Base-by-base conservation (phyloP, 768 basidiomycete species). In the Coprinellus aureogranulatus region DNA sequence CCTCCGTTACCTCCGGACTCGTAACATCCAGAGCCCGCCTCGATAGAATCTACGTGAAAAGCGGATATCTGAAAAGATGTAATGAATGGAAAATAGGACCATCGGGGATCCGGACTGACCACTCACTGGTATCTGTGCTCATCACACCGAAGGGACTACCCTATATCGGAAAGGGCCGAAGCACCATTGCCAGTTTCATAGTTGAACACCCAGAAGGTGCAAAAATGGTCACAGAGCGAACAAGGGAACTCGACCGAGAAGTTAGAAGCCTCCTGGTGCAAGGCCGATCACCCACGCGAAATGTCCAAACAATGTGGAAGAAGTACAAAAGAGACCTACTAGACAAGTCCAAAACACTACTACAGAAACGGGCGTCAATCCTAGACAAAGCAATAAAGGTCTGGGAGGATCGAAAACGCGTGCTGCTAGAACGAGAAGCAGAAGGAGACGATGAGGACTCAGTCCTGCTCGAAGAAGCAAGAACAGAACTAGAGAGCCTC, bases 41-140 rank as follows among this genome's bases (percentile, higher is more conserved):
- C 0, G 68, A 75, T 61, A 44, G 74, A n/a, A 71, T 75, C 31
- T 74, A 74, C 54, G 50, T 64, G 0, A 65, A 53, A 18, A 23
- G 61, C 0, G 41, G 54, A 2, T 14, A 65, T 4, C 34, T 64
- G 16, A 25, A 61, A 4, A 34, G 23, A 6, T 39, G 62, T 18
- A 34, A 34, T 26, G 61, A 72, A 20, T 72, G 71, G 70, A 12
- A 59, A 8, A 72, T 65, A 2, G 56, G 46, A 16, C 20, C 31
- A 0, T 25, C 65, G 0, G 64, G 62, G 0, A 59, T 70, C 4
- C 42, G 59, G 14, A 63, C 63, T 1, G 71, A 75, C 65, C 72
- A 74, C 55, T 28, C 53, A 0, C 60, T 73, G 54, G 65, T 69
- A 0, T 57, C 60, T 3, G 63, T 64, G 0, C 11, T 55, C n/a